Percentiles rank a stretch among this genome's conserved stretches.
These are phyloP conservation scores for Incumbomyces lentus DNA, from an alignment of 2,329 filamentous ascomycete genomes.

Conservation along the genomic window DNA sequence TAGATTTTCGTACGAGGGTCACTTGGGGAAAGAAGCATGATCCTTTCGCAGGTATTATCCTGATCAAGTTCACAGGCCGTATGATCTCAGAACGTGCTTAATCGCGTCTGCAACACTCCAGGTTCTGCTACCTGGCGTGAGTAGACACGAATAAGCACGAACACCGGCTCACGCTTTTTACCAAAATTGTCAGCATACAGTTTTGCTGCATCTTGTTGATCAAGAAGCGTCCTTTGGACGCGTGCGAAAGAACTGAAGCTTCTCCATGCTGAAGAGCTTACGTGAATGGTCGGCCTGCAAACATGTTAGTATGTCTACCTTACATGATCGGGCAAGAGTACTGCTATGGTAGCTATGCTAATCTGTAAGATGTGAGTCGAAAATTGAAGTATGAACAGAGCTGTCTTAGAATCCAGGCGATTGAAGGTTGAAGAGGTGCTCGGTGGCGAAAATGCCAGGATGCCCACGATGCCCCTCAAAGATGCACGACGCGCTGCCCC, in stretches of 20 bases:
- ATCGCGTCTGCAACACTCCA: constrained; percentile 18
- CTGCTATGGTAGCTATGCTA: too few species aligned
- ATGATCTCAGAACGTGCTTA: constrained; percentile 63
- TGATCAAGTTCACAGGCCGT: constrained; percentile 95
- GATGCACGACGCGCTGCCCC: too few species aligned
- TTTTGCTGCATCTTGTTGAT: constrained; percentile 40
- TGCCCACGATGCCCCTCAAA: too few species aligned
- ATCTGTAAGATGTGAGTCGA: too few species aligned
- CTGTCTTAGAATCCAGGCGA: too few species aligned
- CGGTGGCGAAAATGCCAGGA: too few species aligned
- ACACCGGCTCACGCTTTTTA: constrained; percentile 56
- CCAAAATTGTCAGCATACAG: constrained; percentile 7
- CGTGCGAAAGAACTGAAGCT: constrained; percentile 15
- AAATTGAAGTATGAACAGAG: too few species aligned
- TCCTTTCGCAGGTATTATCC: constrained; percentile 99
- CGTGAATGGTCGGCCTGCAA: not conserved
- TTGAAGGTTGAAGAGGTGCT: too few species aligned
- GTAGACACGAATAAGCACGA: constrained; percentile 32
- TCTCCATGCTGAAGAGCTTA: constrained; percentile 8
- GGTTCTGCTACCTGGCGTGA: constrained; percentile 20
- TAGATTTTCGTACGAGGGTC: too few species aligned
- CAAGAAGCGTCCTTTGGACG: constrained; percentile 20
- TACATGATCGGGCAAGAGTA: not conserved
- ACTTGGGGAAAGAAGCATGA: constrained; percentile 61
- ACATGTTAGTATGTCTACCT: not conserved